A percentile compares a stretch with the other conserved stretches of the same genome.
These are phyloP conservation scores for Pleurotus cornucopiae DNA, from an alignment of 768 basidiomycete species.

Conservation along the genomic window DNA sequence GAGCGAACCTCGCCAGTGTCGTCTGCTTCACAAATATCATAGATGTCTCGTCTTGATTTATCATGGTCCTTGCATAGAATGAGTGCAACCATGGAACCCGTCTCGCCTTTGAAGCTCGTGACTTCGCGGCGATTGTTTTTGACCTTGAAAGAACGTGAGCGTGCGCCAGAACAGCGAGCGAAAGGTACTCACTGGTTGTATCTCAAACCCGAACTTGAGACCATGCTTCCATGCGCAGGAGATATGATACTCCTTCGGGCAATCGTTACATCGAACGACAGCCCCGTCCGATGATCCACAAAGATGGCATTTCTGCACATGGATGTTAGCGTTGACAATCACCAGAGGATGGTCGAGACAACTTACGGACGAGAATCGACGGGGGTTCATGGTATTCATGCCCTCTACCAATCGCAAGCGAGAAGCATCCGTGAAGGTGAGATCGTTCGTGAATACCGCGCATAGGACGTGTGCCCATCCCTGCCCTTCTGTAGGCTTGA, in stretches of 20 bases:
- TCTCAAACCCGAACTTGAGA: slow-evolving; percentile 89
- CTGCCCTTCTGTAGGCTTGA: slow-evolving; percentile 90
- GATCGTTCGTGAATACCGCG: slow-evolving; percentile 81
- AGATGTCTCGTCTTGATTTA: slow-evolving; percentile 58
- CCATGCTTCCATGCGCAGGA: slow-evolving; percentile 88
- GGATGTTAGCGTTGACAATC: not conserved
- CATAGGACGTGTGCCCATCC: slow-evolving; percentile 92
- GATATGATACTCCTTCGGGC: slow-evolving; percentile 75
- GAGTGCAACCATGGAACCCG: slow-evolving; percentile 75
- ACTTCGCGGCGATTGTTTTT: slow-evolving; percentile 73
- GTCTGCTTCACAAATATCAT: slow-evolving; percentile 83
- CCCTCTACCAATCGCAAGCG: slow-evolving; percentile 83
- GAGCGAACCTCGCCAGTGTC: slow-evolving; percentile 73
- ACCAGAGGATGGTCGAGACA: not conserved
- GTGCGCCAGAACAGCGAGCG: not conserved
- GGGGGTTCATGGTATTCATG: slow-evolving; percentile 63
- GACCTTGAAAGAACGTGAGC: slow-evolving; percentile 40
- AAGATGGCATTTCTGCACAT: slow-evolving; percentile 63
- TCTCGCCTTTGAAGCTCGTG: slow-evolving; percentile 73
- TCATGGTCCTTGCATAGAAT: slow-evolving; percentile 80
- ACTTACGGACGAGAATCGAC: slow-evolving; percentile 73
- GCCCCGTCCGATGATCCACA: slow-evolving; percentile 75
- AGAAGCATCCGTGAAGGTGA: slow-evolving; percentile 74
- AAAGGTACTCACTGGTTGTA: slow-evolving; percentile 60
- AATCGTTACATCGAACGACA: slow-evolving; percentile 81